These are phyloP conservation scores for Coemansia sp. DNA, from an alignment of 192 early-diverging fungal genomes.

Conservation along the genomic window DNA sequence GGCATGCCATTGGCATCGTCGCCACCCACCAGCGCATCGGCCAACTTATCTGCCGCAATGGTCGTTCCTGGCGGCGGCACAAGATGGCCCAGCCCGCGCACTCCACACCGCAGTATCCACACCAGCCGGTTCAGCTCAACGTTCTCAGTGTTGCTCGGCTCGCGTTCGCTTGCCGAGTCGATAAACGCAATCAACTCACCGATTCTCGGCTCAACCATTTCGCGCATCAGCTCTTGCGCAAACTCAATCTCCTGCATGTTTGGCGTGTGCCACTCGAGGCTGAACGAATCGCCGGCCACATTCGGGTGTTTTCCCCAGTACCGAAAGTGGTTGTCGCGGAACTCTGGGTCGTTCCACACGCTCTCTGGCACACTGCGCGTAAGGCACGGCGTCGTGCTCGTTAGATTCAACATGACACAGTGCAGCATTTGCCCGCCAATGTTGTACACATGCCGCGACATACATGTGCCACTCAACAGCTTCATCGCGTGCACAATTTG, in stretches of 20 bases:
- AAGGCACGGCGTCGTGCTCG: slow-evolving; percentile 14
- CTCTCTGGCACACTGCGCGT: slow-evolving; percentile 36
- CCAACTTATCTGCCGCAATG: slow-evolving; percentile 10
- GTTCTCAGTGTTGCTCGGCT: slow-evolving; percentile 29
- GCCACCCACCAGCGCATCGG: slow-evolving; percentile 23
- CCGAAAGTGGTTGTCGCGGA: slow-evolving; percentile 66
- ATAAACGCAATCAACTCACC: slow-evolving; percentile 27
- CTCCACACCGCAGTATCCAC: slow-evolving; percentile 14
- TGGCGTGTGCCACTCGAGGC: slow-evolving; percentile 79
- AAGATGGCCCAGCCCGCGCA: slow-evolving; percentile 30
- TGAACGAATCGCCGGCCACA: slow-evolving; percentile 46
- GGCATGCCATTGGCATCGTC: slow-evolving; percentile 31
- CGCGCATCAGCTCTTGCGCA: slow-evolving; percentile 64
- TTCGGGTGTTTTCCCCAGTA: slow-evolving; percentile 73
- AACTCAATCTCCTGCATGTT: slow-evolving; percentile 64
- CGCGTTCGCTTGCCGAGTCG: slow-evolving; percentile 6
- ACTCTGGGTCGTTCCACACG: slow-evolving; percentile 50
- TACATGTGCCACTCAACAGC: slow-evolving; percentile 28
- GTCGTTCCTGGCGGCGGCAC: slow-evolving; percentile 29
- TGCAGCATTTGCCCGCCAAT: slow-evolving; percentile 22
- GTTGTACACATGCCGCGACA: slow-evolving; percentile 46
- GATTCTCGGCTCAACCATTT: slow-evolving; percentile 52
- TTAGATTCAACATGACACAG: slow-evolving; percentile 17
- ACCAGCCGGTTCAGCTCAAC: slow-evolving; percentile 39
- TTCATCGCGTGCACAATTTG: slow-evolving; percentile 19